These are phyloP conservation scores for Multifurca ochricompacta DNA, from an alignment of 768 basidiomycete genomes.

Conservation along the genomic window DNA sequence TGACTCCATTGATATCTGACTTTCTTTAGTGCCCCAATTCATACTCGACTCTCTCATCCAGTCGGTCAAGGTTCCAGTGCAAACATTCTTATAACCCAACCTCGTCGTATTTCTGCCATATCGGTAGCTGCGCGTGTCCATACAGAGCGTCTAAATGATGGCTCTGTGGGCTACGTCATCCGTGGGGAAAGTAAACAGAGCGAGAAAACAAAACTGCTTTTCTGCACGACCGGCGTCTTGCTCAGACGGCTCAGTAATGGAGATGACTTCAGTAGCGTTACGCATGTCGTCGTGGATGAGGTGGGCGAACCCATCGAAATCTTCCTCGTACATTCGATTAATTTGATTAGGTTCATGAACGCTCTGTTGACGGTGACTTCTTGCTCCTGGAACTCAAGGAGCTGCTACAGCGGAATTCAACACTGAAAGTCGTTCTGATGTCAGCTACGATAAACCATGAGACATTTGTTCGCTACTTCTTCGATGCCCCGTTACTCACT, in stretches of 20 bases:
- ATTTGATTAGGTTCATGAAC: slow-evolving; percentile 69
- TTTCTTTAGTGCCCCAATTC: slow-evolving; percentile 68
- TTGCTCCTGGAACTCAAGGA: slow-evolving; percentile 78
- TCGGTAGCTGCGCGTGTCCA: slow-evolving; percentile 86
- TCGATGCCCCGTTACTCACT: slow-evolving; percentile 66
- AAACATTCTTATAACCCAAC: slow-evolving; percentile 83
- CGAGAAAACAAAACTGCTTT: slow-evolving; percentile 65
- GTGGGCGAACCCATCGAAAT: slow-evolving; percentile 32
- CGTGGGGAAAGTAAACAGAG: slow-evolving; percentile 73
- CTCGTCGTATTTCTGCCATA: slow-evolving; percentile 80
- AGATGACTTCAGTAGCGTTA: slow-evolving; percentile 60
- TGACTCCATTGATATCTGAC: not conserved
- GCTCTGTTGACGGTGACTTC: slow-evolving; percentile 87
- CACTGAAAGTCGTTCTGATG: slow-evolving; percentile 81
- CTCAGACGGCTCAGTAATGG: slow-evolving; percentile 69
- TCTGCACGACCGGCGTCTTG: slow-evolving; percentile 93
- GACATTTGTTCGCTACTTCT: slow-evolving; percentile 76
- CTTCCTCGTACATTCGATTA: not conserved
- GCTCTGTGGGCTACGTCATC: slow-evolving; percentile 81
- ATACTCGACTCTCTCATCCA: slow-evolving; percentile 77
- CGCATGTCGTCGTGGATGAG: slow-evolving; percentile 89
- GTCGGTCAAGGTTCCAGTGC: slow-evolving; percentile 50
- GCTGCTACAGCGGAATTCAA: slow-evolving; percentile 52
- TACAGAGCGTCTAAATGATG: slow-evolving; percentile 66
- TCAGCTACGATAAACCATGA: slow-evolving; percentile 93